phyloP scores from a whole-genome alignment of 805 yeast genomes.

The Teunomyces stri region DNA sequence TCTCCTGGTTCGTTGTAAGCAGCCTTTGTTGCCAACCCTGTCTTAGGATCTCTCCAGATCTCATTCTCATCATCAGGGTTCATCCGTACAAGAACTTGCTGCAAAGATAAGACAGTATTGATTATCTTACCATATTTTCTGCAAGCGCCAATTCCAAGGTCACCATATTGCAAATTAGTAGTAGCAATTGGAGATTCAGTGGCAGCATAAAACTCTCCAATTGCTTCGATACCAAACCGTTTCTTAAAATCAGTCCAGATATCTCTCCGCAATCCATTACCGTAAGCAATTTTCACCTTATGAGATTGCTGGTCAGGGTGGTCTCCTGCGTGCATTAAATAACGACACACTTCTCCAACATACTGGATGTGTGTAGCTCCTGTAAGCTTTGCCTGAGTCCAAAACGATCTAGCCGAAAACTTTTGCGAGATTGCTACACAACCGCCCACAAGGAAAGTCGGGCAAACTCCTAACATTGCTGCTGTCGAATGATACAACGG shows the following conservation, averaged over 20 bases:
- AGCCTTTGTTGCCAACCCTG: conserved; percentile 61
- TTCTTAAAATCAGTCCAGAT: conserved; percentile 81
- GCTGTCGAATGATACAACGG: conserved; percentile 96
- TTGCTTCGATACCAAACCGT: conserved; percentile 67
- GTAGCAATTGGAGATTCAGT: conserved; percentile 91
- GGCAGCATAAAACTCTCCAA: conserved; percentile 92
- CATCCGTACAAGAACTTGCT: conserved; percentile 65
- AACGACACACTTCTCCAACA: conserved; percentile 94
- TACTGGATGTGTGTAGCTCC: conserved; percentile 83
- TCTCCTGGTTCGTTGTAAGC: conserved; percentile 76
- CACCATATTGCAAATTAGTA: conserved; percentile 75
- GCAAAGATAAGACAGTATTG: conserved; percentile 48
- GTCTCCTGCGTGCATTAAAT: conserved; percentile 62
- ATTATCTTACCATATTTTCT: conserved; percentile 70
- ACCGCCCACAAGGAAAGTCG: conserved; percentile 63
- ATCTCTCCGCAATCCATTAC: conserved; percentile 88
- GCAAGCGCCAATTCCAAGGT: conserved; percentile 83
- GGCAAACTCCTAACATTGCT: conserved; percentile 78
- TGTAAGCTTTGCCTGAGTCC: conserved; percentile 80
- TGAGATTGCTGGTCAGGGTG: conserved; percentile 68
- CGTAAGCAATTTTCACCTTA: conserved; percentile 67
- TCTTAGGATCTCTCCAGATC: conserved; percentile 63
- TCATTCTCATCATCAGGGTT: conserved; percentile 76
- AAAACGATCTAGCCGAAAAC: conserved; percentile 79
- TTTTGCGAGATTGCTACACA: conserved; percentile 75